Evolutionary conservation across 805 yeast species (phyloP), one percentile per base, ranked within the genome.

Genomic region (Yarrowia sp.): DNA sequence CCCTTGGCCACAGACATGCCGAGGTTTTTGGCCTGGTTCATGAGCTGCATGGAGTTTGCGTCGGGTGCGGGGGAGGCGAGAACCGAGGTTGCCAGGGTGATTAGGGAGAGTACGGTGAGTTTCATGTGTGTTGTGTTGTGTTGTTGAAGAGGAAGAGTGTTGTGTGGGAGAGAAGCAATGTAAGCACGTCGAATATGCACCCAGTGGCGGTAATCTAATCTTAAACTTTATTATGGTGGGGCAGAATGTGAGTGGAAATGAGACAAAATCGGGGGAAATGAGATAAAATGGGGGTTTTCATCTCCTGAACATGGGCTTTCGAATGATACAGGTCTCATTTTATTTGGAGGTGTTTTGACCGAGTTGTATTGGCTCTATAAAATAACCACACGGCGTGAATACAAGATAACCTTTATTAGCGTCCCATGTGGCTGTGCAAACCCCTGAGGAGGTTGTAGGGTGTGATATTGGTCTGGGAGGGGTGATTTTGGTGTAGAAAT

Each of bases 1-100:
- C 61, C 61, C 47, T 55, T 45, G 17, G 47, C 61, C n/a, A 55
- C 61, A n/a, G 61, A 39, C 61, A 55, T 55, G 61, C 61, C 61
- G 1, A 43, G n/a, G 43, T 44, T 18, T 33, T 43, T 33, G 51
- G 64, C 64, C 51, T 58, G 50, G 50, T 58, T 43, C 51, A 58
- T 43, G 43, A 44, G 51, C 15, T 58, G 43, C 39, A 58, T 32
- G 43, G 64, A 31, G 51, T 58, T 43, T 13, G 51, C 64, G n/a
- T 43, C 51, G 11, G 64, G 64, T 0, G 51, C 64, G 35, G 64
- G 64, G 14, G 42, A 18, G 51, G 64, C 51, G 9, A 22, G 17
- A 14, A n/a, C 64, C 33, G 22, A 31, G 18, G 43, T 33, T 28
- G 22, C 42, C 4, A 58, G 42, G 7, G 51, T 33, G 6, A 36